Percentiles rank a stretch among this genome's conserved stretches.
phyloP scores from a whole-genome alignment of 495 filamentous ascomycete genomes.

The Aspergillus hancockii region DNA sequence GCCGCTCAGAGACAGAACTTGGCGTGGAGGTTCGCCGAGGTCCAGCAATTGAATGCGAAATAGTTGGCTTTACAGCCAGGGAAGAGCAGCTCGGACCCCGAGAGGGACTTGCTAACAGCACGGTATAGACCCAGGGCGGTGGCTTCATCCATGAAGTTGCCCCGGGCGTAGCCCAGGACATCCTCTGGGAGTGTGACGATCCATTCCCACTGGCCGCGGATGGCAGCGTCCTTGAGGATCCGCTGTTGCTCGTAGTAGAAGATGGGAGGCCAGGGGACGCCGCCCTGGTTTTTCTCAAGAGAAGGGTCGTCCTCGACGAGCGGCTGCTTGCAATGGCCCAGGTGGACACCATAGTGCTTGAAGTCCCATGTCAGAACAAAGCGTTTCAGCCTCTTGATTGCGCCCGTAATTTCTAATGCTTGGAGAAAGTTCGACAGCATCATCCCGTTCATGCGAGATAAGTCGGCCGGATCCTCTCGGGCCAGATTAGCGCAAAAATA shows the following conservation, averaged over 20 bases:
- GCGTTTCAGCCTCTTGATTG: constrained; percentile 42
- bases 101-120: constrained; percentile 48
- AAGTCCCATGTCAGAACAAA: constrained; percentile 54
- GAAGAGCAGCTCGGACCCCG: constrained; percentile 43
- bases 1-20: constrained; percentile 57
- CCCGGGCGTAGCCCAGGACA: constrained; percentile 43
- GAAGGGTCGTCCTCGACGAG: constrained; percentile 47
- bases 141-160: constrained; percentile 61
- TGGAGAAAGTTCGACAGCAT: constrained; percentile 55
- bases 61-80: constrained; percentile 52
- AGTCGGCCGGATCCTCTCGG: constrained; percentile 45
- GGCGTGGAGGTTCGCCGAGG: constrained; percentile 50
- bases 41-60: constrained; percentile 53
- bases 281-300: constrained; percentile 26
- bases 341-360: constrained; percentile 61
- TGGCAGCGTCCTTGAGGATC: constrained; percentile 37
- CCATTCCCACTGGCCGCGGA: constrained; percentile 38
- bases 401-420: constrained; percentile 47
- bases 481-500: constrained; percentile 52
- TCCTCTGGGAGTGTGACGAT: constrained; percentile 57
- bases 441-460: constrained; percentile 40
- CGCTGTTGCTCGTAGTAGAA: constrained; percentile 45
- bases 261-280: constrained; percentile 31
- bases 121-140: constrained; percentile 52
- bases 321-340: constrained; percentile 43